Evolutionary conservation across 441 rosid species (phyloP).

Genomic region (Erysimum pusillum): DNA sequence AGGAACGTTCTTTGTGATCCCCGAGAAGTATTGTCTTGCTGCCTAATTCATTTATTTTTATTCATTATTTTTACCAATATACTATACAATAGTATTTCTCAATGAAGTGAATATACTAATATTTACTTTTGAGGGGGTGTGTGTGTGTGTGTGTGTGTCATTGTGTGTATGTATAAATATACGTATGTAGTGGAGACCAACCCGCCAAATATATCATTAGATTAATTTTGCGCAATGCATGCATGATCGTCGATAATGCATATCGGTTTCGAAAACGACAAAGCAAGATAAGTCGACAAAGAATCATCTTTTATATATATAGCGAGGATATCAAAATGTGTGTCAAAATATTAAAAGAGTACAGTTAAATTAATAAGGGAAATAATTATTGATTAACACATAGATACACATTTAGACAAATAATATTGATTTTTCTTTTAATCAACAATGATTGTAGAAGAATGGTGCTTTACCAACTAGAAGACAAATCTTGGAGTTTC

Average conservation of each 20-base stretch:
- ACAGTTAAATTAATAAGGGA: background rate
- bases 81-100: background rate
- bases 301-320: background rate
- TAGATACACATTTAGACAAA: background rate
- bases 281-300: conserved; percentile 27
- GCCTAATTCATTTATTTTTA: background rate
- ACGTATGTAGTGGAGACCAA: conserved; percentile 32
- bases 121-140: background rate
- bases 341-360: background rate
- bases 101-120: background rate
- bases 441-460: background rate
- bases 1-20: conserved; percentile 39
- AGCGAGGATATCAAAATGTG: conserved; percentile 2
- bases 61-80: background rate
- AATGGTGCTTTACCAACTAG: conserved; percentile 16
- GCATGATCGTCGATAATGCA: conserved; percentile 41
- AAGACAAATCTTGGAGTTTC: background rate
- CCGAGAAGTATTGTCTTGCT: conserved; percentile 31
- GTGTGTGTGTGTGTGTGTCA: too few species aligned
- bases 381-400: background rate
- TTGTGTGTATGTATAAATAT: conserved; percentile 5
- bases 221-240: conserved; percentile 25
- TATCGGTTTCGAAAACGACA: conserved; percentile 42
- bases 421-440: background rate
- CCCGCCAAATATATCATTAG: conserved; percentile 9